These are phyloP conservation scores for Orychophragmus violaceus DNA, from an alignment of 345 rosid genomes.

Conservation along the genomic window DNA sequence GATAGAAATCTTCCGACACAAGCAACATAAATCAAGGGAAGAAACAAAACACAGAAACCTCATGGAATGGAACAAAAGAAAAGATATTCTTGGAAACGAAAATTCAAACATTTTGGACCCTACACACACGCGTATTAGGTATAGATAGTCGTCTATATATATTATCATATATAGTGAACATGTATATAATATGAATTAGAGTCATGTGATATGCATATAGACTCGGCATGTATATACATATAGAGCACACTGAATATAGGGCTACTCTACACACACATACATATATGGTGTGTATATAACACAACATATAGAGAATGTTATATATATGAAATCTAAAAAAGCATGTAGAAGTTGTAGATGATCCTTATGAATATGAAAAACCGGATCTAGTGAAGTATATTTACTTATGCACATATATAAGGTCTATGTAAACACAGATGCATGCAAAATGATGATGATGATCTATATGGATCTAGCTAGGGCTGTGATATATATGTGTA, in stretches of 20 bases:
- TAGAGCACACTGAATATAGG: conserved; percentile 20
- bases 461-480: conserved; percentile 1
- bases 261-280: neutral
- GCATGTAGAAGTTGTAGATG: neutral
- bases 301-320: neutral
- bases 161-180: neutral
- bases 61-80: conserved; percentile 16
- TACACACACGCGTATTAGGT: conserved; percentile 31
- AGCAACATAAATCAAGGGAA: conserved; percentile 25
- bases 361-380: neutral
- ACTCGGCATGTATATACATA: conserved; percentile 15
- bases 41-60: conserved; percentile 21
- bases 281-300: neutral
- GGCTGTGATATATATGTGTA: neutral
- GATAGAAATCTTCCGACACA: conserved; percentile 28
- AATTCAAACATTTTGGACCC: conserved; percentile 24
- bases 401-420: neutral
- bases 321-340: neutral
- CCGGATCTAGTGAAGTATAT: neutral
- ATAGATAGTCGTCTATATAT: conserved; percentile 13
- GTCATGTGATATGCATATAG: conserved; percentile 19
- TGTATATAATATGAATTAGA: neutral
- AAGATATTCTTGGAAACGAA: conserved; percentile 4
- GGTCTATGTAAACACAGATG: neutral
- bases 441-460: neutral